Evolutionary conservation across 2,329 filamentous ascomycete genomes (phyloP).

Genomic region (Paecilomyces formosus): DNA sequence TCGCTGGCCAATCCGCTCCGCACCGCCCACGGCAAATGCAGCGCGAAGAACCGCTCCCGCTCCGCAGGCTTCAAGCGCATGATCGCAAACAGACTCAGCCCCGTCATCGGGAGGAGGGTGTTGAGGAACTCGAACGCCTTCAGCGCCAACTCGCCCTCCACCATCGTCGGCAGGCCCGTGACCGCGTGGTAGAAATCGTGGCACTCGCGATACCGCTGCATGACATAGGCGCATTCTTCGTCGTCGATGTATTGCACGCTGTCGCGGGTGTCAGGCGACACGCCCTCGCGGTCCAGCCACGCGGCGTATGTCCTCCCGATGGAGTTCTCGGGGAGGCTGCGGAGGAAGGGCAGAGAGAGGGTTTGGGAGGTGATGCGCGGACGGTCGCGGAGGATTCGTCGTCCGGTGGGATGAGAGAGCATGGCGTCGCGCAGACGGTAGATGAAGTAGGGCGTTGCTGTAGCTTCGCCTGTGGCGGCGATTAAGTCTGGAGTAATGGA

Average conservation of each 20-base stretch:
- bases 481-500: constrained; percentile 63
- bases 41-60: constrained; percentile 55
- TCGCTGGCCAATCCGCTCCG: constrained; percentile 68
- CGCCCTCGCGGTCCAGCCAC: constrained; percentile 92
- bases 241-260: constrained; percentile 86
- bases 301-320: constrained; percentile 75
- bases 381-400: constrained; percentile 81
- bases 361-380: constrained; percentile 76
- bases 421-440: constrained; percentile 85
- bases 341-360: constrained; percentile 62
- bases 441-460: constrained; percentile 91
- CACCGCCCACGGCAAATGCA: constrained; percentile 80
- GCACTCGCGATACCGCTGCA: constrained; percentile 95
- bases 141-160: constrained; percentile 95
- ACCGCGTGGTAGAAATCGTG: constrained; percentile 98
- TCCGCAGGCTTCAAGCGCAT: constrained; percentile 57
- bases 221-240: constrained; percentile 92
- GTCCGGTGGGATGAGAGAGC: constrained; percentile 75
- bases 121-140: constrained; percentile 98
- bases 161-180: constrained; percentile 78
- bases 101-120: constrained; percentile 91
- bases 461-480: constrained; percentile 87
- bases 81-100: constrained; percentile 68
- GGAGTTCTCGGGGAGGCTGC: constrained; percentile 61
- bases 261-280: constrained; percentile 81